A percentile compares a stretch with the other conserved stretches of the same genome.
phyloP scores from a whole-genome alignment of 768 basidiomycete genomes.

The Boletus rubroflammeus region DNA sequence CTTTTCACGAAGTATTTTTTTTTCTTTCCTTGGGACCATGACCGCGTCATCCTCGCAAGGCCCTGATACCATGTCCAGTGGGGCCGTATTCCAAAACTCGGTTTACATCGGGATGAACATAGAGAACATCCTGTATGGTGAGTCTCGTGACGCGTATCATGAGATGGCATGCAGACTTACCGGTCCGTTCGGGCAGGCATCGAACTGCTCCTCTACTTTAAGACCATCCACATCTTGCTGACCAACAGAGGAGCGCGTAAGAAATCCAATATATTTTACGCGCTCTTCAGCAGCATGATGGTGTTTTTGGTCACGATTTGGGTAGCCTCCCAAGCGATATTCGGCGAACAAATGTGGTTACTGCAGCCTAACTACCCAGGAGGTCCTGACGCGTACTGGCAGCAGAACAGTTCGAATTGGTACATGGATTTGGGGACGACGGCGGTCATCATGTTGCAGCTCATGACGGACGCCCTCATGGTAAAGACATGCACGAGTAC shows the following conservation, averaged over 20 bases:
- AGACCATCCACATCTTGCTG: slow-evolving; percentile 15
- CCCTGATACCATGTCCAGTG: not conserved
- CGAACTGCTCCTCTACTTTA: slow-evolving; percentile 23
- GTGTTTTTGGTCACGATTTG: slow-evolving; percentile 31
- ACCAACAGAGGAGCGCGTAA: not conserved
- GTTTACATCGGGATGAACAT: slow-evolving; percentile 15
- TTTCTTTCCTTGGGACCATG: not conserved
- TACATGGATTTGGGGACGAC: slow-evolving; percentile 27
- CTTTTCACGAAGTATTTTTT: not conserved
- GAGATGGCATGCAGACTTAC: not conserved
- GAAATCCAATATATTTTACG: slow-evolving; percentile 18
- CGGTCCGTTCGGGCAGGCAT: slow-evolving; percentile 15
- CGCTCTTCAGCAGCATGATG: slow-evolving; percentile 24
- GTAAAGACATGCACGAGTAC: not conserved
- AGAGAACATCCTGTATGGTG: slow-evolving; percentile 24
- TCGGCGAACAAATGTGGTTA: slow-evolving; percentile 37
- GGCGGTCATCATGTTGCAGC: slow-evolving; percentile 28
- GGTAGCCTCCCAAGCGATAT: slow-evolving; percentile 16
- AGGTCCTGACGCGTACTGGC: slow-evolving; percentile 33
- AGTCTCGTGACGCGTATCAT: not conserved
- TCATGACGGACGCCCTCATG: slow-evolving; percentile 34
- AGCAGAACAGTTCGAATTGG: slow-evolving; percentile 22
- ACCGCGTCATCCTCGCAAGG: not conserved
- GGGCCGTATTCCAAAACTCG: slow-evolving; percentile 7
- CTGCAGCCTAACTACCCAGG: slow-evolving; percentile 32